Base-by-base conservation (phyloP, 169 alveolate genomes). In the Eimeria sp. region DNA sequence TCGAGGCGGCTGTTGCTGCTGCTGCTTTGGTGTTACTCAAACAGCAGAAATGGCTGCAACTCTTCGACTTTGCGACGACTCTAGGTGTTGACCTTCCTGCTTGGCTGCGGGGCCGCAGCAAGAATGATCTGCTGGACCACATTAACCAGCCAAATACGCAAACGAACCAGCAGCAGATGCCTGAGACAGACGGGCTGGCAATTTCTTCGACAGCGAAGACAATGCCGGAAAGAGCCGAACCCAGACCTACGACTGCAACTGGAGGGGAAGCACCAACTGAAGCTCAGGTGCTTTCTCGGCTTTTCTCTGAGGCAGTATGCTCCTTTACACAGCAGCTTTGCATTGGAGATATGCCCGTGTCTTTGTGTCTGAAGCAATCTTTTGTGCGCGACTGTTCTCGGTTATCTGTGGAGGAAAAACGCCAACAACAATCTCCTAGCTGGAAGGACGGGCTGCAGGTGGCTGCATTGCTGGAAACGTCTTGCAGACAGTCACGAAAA, bases 41-140 rank as follows among this genome's bases (percentile, higher is more conserved):
- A 83, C 91, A 83, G 91, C 91, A 83, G n/a, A 65, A 92, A 84
- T 92, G 95, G 95, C 86, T 92, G 30, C 95, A 70, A 25, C 70
- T 92, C 54, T 92, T 92, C 34, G 87, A 92, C 70, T 61, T 92
- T 45, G 86, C 83, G 73, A 30, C 95, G 49, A 57, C 83, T 25
- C 58, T 92, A n/a, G 95, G 91, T 43, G 92, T 92, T 22, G 95
- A 92, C 43, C 91, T 92, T 57, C 95, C 95, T 67, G 82, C 95
- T 40, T 92, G 95, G 95, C 72, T 92, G 63, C 72, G 91, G 45
- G 73, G 45, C 75, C 91, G 30, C 73, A 14, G 91, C 76, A 80
- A 51, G 13, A 47, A 76, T 58, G 75, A 51, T 30, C 34, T 83
- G 76, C 58, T 57, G 34, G 16, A 57, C 34, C 70, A 20, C 5